phyloP scores from a whole-genome alignment of 2,329 filamentous ascomycete genomes.

The Alternaria arborescens region DNA sequence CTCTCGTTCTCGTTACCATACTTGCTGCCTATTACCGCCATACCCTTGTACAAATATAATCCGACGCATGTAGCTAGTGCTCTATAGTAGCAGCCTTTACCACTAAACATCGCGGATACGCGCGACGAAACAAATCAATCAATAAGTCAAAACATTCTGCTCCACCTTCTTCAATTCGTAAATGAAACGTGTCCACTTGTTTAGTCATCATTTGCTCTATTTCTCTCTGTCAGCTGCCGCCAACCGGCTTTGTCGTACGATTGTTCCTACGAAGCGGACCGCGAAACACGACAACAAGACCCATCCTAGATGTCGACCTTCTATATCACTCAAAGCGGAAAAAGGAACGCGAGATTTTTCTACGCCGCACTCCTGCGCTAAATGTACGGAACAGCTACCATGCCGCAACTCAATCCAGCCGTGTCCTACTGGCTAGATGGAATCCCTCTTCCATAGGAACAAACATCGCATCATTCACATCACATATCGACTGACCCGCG shows the following conservation, averaged over 20 bases:
- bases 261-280: neutral
- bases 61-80: conserved; percentile 4
- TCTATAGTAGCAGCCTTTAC: neutral
- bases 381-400: neutral
- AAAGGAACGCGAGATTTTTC: neutral
- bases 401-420: neutral
- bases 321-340: neutral
- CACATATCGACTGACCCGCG: neutral
- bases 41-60: conserved; percentile 29
- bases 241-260: neutral
- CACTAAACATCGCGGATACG: neutral
- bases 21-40: neutral
- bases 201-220: neutral
- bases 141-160: neutral
- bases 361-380: neutral
- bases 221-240: neutral
- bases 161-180: neutral
- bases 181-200: neutral
- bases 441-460: neutral
- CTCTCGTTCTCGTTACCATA: conserved; percentile 5
- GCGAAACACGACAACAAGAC: conserved; percentile 1
- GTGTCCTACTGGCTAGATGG: neutral
- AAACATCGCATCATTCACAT: neutral
- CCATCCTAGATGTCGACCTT: neutral
- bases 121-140: conserved; percentile 6